Evolutionary conservation across 768 basidiomycete species (phyloP), one percentile per base, ranked within the genome.

Genomic region (Suillus discolor): DNA sequence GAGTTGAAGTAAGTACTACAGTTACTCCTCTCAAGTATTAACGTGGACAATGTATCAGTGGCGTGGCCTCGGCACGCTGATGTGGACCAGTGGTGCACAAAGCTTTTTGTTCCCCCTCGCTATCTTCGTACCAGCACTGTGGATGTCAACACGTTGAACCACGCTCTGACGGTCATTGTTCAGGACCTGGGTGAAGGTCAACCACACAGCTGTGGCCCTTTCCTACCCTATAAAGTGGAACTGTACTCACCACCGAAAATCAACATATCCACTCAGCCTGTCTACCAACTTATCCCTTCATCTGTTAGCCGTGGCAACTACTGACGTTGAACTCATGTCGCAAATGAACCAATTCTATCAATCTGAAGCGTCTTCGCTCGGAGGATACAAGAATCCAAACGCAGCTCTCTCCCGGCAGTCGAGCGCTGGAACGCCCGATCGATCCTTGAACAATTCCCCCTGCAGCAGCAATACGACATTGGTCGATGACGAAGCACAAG

Each of bases 381-480:
- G 16, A 36, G 34, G 36, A 23, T 12, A 47, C n/a, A 23, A 61
- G 53, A n/a, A 11, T 36, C 51, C 20, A 20, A 54, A 39, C 4
- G 2, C 20, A n/a, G 5, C 57, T 45, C 20, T 12, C 57, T 38
- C 25, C 12, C 6, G 38, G 25, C 55, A 47, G 38, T 31, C 45
- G 49, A 12, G 36, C 13, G 31, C 42, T 6, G 38, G 44, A 6
- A 38, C n/a, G 6, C 64, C 31, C 51, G 34, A 47, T n/a, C 64
- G 12, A 41, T 7, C 55, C 23, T 39, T 38, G 18, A 28, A 38
- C 7, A 41, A 41, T 36, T 66, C 62, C 20, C 65, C 61, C 6
- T 63, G 65, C 57, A 66, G 57, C 49, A 63, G 62, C 47, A 66
- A 36, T 7, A 49, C 55, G 8, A 68, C 65, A 28, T 42, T 68